These are phyloP conservation scores for Colletotrichum melonis DNA, from an alignment of 2,329 filamentous ascomycete species.

Conservation along the genomic window DNA sequence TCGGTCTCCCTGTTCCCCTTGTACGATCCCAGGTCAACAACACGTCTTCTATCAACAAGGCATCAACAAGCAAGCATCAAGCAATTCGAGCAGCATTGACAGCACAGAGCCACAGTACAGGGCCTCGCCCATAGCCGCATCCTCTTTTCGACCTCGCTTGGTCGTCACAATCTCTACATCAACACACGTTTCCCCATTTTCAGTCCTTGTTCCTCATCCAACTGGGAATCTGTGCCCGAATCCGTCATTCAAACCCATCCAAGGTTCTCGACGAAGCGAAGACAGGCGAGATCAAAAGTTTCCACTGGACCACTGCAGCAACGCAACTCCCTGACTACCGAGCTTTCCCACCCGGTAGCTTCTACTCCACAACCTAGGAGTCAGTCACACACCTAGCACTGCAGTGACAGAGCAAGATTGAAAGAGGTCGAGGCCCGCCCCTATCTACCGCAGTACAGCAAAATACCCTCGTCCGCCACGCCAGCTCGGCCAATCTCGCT, in stretches of 20 bases:
- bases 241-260: constrained; percentile 24
- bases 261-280: background rate
- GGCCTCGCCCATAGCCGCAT: constrained; percentile 16
- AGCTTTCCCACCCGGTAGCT: background rate
- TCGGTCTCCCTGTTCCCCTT: constrained; percentile 33
- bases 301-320: constrained; percentile 10
- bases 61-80: constrained; percentile 26
- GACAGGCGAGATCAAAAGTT: constrained; percentile 34
- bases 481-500: constrained; percentile 35
- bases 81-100: constrained; percentile 29
- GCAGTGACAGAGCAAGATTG: background rate
- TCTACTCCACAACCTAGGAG: background rate
- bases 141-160: constrained; percentile 17
- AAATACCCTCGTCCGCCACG: constrained; percentile 34
- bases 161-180: constrained; percentile 30
- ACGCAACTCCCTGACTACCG: constrained; percentile 13
- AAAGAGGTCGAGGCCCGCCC: constrained; percentile 12
- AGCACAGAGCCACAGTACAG: constrained; percentile 20
- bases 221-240: constrained; percentile 26
- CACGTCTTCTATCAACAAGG: constrained; percentile 15
- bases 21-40: constrained; percentile 23
- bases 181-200: constrained; percentile 27
- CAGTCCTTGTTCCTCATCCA: constrained; percentile 30
- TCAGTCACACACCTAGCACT: background rate
- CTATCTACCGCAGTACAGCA: constrained; percentile 23